These are phyloP conservation scores for Proliferodiscus dingleyae DNA, from an alignment of 2,329 filamentous ascomycete genomes.

Conservation along the genomic window DNA sequence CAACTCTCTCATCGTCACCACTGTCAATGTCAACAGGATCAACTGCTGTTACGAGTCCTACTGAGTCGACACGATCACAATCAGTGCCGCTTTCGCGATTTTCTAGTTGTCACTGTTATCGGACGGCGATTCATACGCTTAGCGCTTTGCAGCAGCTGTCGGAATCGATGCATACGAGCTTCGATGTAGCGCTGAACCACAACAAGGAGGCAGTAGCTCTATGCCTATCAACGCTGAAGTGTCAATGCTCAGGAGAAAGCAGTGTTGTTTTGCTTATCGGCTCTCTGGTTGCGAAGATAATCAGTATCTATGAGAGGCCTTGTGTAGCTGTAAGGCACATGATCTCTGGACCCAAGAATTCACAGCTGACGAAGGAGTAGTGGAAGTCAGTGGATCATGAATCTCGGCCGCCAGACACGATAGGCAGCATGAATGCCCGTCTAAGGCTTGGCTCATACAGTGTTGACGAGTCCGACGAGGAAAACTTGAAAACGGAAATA, in stretches of 20 bases:
- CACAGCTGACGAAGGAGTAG: background rate
- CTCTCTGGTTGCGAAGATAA: constrained; percentile 4
- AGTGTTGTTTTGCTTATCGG: background rate
- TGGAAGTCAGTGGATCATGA: constrained; percentile 1
- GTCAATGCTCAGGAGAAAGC: background rate
- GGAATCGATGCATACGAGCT: constrained; percentile 2
- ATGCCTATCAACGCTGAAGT: constrained; percentile 1
- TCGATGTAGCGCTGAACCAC: constrained; percentile 1
- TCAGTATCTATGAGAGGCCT: constrained; percentile 2
- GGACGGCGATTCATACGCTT: background rate
- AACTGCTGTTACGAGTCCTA: background rate
- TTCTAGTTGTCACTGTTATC: background rate
- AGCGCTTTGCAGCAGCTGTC: constrained; percentile 2
- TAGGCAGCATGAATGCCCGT: background rate
- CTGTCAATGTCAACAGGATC: background rate
- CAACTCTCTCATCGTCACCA: background rate
- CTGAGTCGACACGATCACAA: background rate
- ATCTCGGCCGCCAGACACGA: background rate
- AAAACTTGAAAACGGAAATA: constrained; percentile 3
- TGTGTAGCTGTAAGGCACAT: background rate
- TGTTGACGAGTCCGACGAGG: constrained; percentile 2
- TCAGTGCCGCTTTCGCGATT: background rate
- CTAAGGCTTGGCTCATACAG: constrained; percentile 2
- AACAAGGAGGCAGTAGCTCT: constrained; percentile 1
- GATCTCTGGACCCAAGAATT: too few species aligned